Conservation (phyloP, 1,139 yeast genomes). For the Nadsonia commutata region DNA sequence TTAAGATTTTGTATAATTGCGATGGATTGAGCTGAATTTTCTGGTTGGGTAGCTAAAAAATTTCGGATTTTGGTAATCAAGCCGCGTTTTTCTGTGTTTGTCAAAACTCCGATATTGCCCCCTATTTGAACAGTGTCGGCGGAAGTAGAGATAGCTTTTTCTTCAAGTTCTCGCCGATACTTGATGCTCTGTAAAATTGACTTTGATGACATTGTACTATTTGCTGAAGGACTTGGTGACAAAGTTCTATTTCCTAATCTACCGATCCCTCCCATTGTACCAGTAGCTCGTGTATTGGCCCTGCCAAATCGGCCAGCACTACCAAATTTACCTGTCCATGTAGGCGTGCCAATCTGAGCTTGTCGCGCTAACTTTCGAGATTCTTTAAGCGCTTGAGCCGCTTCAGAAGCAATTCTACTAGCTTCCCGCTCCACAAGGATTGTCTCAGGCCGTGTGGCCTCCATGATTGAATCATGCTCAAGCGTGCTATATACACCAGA, state of each 20-base stretch:
- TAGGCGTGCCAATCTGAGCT: constrained; percentile 68
- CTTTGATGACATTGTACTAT: constrained; percentile 11
- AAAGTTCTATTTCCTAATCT: constrained; percentile 4
- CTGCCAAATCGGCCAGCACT: constrained; percentile 28
- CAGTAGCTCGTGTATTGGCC: neutral
- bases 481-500: constrained; percentile 65
- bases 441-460: constrained; percentile 38
- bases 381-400: constrained; percentile 54
- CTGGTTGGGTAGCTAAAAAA: constrained; percentile 19
- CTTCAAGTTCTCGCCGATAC: constrained; percentile 17
- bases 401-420: constrained; percentile 55
- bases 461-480: constrained; percentile 66
- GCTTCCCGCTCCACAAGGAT: constrained; percentile 66
- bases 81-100: constrained; percentile 13
- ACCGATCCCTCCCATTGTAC: neutral
- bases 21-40: constrained; percentile 29
- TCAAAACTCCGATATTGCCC: constrained; percentile 5
- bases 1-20: constrained; percentile 39
- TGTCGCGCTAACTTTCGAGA: constrained; percentile 53
- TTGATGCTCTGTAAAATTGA: constrained; percentile 17
- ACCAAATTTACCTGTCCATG: constrained; percentile 95
- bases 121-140: constrained; percentile 8
- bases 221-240: constrained; percentile 8
- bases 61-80: constrained; percentile 18
- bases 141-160: constrained; percentile 11